Evolutionary conservation across 495 filamentous ascomycete species (phyloP), one percentile per base, ranked within the genome.

Genomic region (Hypoxylon perforatum): DNA sequence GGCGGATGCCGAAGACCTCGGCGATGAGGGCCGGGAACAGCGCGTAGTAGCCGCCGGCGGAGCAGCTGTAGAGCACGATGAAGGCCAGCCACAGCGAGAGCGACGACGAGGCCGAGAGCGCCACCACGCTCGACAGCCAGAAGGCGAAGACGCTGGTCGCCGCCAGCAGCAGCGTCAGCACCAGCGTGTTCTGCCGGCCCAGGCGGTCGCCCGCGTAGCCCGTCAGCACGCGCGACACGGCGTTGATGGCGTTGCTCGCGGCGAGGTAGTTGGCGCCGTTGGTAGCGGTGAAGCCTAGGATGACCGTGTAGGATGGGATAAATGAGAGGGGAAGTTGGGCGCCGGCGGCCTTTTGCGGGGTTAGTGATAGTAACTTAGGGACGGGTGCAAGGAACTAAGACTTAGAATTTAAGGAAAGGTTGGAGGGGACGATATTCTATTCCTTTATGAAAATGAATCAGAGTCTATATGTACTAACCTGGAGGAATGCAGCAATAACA

Each of bases 1-100:
- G 80, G 57, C 83, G 78, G 12, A 86, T 84, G 1, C 85, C 83
- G 64, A 87, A 88, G 9, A 88, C 77, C 59, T 88, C 86, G 30
- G 82, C 81, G 47, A 86, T 76, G 8, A 82, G 80, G 21, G 79
- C 80, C 3, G 80, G 78, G 49, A 83, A 80, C 39, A 82, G 64
- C 15, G 72, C 77, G 57, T 81, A 80, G 49, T 83, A 83, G 6
- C 77, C 84, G 14, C 80, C 79, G n/a, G 77, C 78, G 19, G 83
- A 82, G 36, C 80, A 65, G n/a, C 83, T 84, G 63, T 87, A 87
- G 0, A 82, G 39, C 6, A 82, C 76, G 1, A 84, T 78, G 64
- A 87, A 88, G 1, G 78, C 70, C 17, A 87, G 64, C 75, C 85
- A 86, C 0, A 85, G 73, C 18, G 68, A 65, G 21, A 71, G 63